phyloP scores from a whole-genome alignment of 176 grass and related monocot species.

The Carex parvula region DNA sequence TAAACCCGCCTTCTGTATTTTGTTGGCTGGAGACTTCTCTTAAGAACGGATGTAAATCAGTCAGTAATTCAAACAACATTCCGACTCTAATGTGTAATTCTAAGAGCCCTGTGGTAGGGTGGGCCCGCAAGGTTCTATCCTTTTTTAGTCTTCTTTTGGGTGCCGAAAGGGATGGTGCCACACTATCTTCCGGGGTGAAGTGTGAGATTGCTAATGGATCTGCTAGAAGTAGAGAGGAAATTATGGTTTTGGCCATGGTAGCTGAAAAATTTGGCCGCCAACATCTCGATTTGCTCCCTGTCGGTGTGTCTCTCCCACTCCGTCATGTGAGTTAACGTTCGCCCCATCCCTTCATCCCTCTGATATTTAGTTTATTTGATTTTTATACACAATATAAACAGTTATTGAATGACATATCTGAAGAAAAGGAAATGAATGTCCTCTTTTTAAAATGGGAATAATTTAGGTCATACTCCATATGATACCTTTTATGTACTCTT shows the following conservation, averaged over 20 bases:
- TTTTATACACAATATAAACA: not conserved
- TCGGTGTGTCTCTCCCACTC: slow-evolving; percentile 86
- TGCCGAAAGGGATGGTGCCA: slow-evolving; percentile 67
- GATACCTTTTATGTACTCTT: slow-evolving; percentile 19
- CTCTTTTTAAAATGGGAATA: not conserved
- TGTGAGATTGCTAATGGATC: slow-evolving; percentile 92
- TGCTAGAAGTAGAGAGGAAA: slow-evolving; percentile 60
- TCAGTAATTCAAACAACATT: slow-evolving; percentile 53
- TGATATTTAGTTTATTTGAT: not conserved
- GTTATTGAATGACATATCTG: not conserved
- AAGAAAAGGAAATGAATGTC: not conserved
- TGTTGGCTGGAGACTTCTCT: slow-evolving; percentile 78
- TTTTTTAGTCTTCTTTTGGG: slow-evolving; percentile 92
- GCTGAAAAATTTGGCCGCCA: slow-evolving; percentile 81
- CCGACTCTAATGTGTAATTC: slow-evolving; percentile 58
- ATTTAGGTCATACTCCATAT: slow-evolving; percentile 19
- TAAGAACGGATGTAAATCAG: slow-evolving; percentile 35
- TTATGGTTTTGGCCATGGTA: slow-evolving; percentile 87
- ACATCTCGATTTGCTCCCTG: slow-evolving; percentile 77
- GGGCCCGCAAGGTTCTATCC: slow-evolving; percentile 78
- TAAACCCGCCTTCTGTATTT: slow-evolving; percentile 67
- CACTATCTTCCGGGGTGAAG: slow-evolving; percentile 78
- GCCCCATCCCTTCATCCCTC: not conserved
- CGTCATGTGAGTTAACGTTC: slow-evolving; percentile 58
- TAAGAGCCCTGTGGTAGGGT: slow-evolving; percentile 63